Base-by-base conservation (phyloP, 768 basidiomycete species). In the Nidularia pulvinata region DNA sequence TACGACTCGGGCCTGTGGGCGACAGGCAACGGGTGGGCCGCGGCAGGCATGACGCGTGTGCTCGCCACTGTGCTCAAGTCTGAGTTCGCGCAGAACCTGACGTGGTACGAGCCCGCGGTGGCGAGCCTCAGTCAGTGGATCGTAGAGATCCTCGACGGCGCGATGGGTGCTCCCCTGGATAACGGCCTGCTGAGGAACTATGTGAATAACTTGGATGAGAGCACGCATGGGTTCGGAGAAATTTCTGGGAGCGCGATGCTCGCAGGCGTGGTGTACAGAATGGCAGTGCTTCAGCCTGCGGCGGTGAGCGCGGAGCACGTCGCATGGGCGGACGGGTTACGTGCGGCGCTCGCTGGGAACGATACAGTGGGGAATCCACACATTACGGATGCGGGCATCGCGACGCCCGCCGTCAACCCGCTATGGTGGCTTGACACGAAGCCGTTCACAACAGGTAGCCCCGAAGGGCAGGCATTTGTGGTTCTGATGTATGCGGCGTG, bases 21-120 rank as follows among this genome's bases (percentile, higher is more conserved):
- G 3, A 71, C 68, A 60, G 78, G 78, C 0, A 86, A 85, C 55
- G 82, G 68, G 0, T 86, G 85, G 85, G 84, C 83, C 0, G 81
- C 80, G 1, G 76, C 75, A 0, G 84, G 84, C 2, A 81, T 82
- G 75, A 60, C 81, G 11, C 71, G 83, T 4, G 82, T 85, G 4
- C 63, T 80, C 5, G 74, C 75, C 7, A 85, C 81, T 0, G 71
- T 85, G 35, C 60, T 67, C 22, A 69, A 73, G 30, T 76, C 80
- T 1, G 13, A 11, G 2, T 19, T 32, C 46, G 30, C 13, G 2
- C n/a, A 16, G 13, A 14, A 14, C n/a, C 46, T 19, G 11, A 11
- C n/a, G 11, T 67, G 62, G 65, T 53, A 58, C 16, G 14, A 35
- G 14, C 16, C 43, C 7, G 61, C 62, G 1, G 52, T 60, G 11